Evolutionary conservation across 2,329 filamentous ascomycete genomes (phyloP).

Genomic region (Fusarium torulosum): DNA sequence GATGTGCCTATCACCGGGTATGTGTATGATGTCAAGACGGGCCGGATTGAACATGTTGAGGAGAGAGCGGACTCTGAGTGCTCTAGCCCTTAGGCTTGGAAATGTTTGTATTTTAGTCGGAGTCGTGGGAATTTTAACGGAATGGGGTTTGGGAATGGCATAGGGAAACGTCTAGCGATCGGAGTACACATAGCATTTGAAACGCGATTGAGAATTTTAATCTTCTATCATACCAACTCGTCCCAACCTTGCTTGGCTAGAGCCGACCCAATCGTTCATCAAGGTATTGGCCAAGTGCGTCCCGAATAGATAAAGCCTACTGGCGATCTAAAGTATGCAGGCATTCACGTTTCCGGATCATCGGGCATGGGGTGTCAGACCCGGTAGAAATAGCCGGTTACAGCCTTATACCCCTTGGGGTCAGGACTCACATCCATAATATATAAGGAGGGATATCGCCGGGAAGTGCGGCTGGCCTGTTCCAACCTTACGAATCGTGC

Average conservation of each 20-base stretch:
- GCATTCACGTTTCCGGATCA: not conserved
- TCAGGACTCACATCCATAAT: too few relatives aligned
- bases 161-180: too few relatives aligned
- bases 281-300: rapidly evolving
- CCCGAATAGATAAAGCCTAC: not conserved
- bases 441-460: too few relatives aligned
- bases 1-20: conserved; percentile 76
- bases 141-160: too few relatives aligned
- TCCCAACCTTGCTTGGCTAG: not conserved
- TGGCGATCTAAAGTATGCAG: not conserved
- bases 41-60: conserved; percentile 59
- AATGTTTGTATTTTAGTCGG: not conserved
- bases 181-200: not conserved
- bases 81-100: conserved; percentile 21
- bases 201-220: not conserved
- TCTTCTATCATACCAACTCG: not conserved
- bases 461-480: too few relatives aligned
- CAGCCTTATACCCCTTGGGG: too few relatives aligned
- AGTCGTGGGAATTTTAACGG: too few relatives aligned
- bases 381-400: not conserved
- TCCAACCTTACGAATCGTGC: too few relatives aligned
- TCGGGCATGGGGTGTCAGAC: not conserved
- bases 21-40: conserved; percentile 83
- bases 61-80: conserved; percentile 30
- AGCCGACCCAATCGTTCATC: not conserved